phyloP scores from a whole-genome alignment of 805 yeast genomes.

The Candida krabiensis region DNA sequence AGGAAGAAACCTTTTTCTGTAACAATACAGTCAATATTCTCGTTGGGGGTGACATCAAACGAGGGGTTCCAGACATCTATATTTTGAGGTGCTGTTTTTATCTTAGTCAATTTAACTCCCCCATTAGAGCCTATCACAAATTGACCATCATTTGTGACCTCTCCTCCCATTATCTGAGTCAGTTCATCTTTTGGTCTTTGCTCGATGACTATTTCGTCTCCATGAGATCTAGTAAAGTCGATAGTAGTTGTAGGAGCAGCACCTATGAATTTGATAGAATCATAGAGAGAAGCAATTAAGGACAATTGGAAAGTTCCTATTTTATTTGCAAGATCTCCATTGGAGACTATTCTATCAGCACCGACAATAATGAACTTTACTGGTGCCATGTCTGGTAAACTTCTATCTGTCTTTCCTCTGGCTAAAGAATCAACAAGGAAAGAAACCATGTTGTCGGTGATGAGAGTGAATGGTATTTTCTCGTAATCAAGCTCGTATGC shows the following conservation, averaged over 20 bases:
- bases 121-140: slow-evolving; percentile 30
- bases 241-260: slow-evolving; percentile 96
- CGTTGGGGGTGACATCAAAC: slow-evolving; percentile 88
- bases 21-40: slow-evolving; percentile 81
- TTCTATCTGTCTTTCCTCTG: slow-evolving; percentile 23
- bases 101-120: slow-evolving; percentile 41
- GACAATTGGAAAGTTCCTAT: slow-evolving; percentile 94
- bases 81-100: slow-evolving; percentile 82
- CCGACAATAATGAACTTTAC: slow-evolving; percentile 89
- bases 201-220: slow-evolving; percentile 80
- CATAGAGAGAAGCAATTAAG: slow-evolving; percentile 60
- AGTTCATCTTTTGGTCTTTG: slow-evolving; percentile 82
- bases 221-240: slow-evolving; percentile 64
- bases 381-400: slow-evolving; percentile 49
- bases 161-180: slow-evolving; percentile 71
- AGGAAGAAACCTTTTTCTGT: slow-evolving; percentile 70
- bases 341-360: slow-evolving; percentile 88
- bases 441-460: slow-evolving; percentile 91
- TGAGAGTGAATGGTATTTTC: slow-evolving; percentile 79
- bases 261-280: slow-evolving; percentile 78
- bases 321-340: slow-evolving; percentile 96
- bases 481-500: slow-evolving; percentile 89
- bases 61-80: slow-evolving; percentile 95
- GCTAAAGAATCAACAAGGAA: slow-evolving; percentile 58
- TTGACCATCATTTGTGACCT: slow-evolving; percentile 35